Evolutionary conservation across 2,329 filamentous ascomycete genomes (phyloP).

Genomic region (Cladosporium halotolerans): DNA sequence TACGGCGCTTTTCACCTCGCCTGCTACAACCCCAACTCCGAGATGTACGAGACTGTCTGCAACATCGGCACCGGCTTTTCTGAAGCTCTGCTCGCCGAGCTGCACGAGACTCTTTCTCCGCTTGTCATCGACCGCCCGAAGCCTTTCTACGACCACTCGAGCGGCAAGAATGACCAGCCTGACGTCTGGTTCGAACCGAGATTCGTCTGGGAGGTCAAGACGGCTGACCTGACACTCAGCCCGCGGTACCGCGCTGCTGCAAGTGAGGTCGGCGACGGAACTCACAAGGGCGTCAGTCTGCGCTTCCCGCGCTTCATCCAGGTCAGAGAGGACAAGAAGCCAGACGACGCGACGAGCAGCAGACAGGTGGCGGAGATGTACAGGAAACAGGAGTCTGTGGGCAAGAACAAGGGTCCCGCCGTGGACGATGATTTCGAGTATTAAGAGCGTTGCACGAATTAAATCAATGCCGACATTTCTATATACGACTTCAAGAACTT

Average conservation of each 20-base stretch:
- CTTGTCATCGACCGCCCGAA: conserved; percentile 85
- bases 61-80: conserved; percentile 98
- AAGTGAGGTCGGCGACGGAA: conserved; percentile 59
- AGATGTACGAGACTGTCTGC: conserved; percentile 91
- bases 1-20: conserved; percentile 95
- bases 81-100: conserved; percentile 83
- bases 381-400: conserved; percentile 82
- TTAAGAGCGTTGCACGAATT: conserved; percentile 36
- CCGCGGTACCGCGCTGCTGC: conserved; percentile 89
- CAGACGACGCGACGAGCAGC: conserved; percentile 78
- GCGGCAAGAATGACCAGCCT: conserved; percentile 82
- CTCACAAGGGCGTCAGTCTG: conserved; percentile 71
- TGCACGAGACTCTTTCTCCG: conserved; percentile 68
- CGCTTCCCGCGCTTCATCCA: conserved; percentile 92
- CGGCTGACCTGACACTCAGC: conserved; percentile 86
- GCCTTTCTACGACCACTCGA: conserved; percentile 85
- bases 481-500: too few species aligned
- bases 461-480: neutral
- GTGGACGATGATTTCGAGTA: conserved; percentile 99
- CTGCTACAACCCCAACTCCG: conserved; percentile 75
- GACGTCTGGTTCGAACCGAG: conserved; percentile 97
- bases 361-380: conserved; percentile 96
- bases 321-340: conserved; percentile 89
- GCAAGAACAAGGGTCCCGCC: conserved; percentile 75
- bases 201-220: conserved; percentile 96